Evolutionary conservation across 169 alveolate genomes (phyloP), one percentile per base, ranked within the genome.

Genomic region (Cryptosporidium ryanae): DNA sequence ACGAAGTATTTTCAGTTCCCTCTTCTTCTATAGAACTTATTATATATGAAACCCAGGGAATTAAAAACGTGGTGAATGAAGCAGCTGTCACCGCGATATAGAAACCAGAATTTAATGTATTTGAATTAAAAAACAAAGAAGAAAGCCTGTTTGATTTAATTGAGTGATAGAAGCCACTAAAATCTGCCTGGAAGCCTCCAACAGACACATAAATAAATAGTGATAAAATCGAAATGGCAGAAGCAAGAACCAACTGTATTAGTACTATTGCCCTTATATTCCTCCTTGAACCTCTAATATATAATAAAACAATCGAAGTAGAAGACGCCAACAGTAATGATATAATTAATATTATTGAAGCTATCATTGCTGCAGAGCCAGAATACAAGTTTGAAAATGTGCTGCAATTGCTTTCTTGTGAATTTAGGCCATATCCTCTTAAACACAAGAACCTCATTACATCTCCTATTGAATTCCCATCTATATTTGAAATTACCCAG

Each of bases 391-490:
- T 61, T 59, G 87, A 59, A 61, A 76, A 76, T 15, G 87, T 59
- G 12, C 64, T 76, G 23, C 87, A 76, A 23, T 61, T 59, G 17
- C 76, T 57, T 50, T 59, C 71, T 23, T 61, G 38, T 4, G 87
- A 34, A 25, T 31, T 59, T 25, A 61, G 7, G 10, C 87, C 87
- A 59, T 76, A 76, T 32, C 87, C 87, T 59, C 68, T 32, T 38
- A 76, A 61, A 57, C 87, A 76, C 5, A 76, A 63, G 59, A 59
- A 76, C 23, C 87, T 76, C 87, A 76, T 76, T n/a, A 76, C 87
- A 12, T 76, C 71, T 4, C 87, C 87, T 21, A 76, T 76, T 23
- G 87, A 76, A 38, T 76, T 32, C 25, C 87, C 76, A 76, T 76
- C 87, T 34, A 76, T 46, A 59, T 76, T 76, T n/a, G 87, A 76